These are phyloP conservation scores for Solanum sejunctum DNA, from an alignment of 257 asterid genomes.

Conservation along the genomic window DNA sequence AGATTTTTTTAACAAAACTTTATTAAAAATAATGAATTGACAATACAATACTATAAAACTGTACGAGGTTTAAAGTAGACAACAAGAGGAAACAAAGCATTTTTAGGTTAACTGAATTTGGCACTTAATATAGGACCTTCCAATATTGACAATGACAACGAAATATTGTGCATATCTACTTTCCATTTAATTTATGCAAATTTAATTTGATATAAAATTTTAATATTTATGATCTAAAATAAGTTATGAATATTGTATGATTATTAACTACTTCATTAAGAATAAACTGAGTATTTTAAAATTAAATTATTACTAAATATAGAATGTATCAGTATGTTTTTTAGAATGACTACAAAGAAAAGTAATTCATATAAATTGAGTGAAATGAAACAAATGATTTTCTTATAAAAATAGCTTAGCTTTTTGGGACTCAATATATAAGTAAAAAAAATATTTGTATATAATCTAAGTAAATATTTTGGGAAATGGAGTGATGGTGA, in stretches of 20 bases:
- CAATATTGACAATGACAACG: background rate
- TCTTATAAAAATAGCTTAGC: too few relatives aligned
- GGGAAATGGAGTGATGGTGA: too few relatives aligned
- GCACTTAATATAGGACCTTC: background rate
- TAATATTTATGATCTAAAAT: background rate
- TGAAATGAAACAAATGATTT: too few relatives aligned
- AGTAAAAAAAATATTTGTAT: background rate
- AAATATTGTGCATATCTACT: background rate
- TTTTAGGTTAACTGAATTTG: background rate
- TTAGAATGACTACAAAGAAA: background rate
- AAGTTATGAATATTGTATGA: fast-evolving
- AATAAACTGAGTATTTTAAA: background rate
- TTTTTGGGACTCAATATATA: background rate
- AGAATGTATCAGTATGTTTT: too few relatives aligned
- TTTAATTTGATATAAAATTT: background rate
- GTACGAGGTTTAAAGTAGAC: background rate
- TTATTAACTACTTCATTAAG: background rate
- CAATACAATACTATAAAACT: background rate
- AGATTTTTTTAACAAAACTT: background rate
- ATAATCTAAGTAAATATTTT: too few relatives aligned
- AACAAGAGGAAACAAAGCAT: background rate
- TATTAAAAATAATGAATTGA: background rate
- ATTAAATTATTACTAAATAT: too few relatives aligned
- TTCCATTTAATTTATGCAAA: background rate
- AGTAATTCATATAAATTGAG: background rate